Conservation (phyloP, 148 eudicot genomes). For the Cornus suecica region DNA sequence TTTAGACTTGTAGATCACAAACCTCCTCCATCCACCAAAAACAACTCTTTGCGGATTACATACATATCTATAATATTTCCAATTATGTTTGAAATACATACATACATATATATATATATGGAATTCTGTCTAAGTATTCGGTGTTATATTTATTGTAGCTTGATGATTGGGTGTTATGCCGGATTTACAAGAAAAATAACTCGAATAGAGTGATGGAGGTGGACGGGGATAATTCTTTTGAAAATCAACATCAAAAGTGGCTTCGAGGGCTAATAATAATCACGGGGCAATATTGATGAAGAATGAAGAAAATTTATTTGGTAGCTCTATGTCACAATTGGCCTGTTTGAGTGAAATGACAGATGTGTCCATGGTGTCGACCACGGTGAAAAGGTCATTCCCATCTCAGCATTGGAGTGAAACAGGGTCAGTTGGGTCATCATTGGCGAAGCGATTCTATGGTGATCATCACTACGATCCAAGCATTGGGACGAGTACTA, state of each 20-base stretch:
- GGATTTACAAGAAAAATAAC: slow-evolving; percentile 47
- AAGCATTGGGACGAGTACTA: not conserved
- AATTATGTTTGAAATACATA: no score
- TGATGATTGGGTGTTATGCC: slow-evolving; percentile 60
- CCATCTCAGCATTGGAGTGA: not conserved
- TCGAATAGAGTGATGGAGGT: slow-evolving; percentile 10
- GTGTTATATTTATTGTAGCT: no score
- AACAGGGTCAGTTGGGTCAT: not conserved
- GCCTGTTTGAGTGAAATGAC: not conserved
- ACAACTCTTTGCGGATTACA: slow-evolving; percentile 16
- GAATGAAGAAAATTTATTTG: slow-evolving; percentile 18
- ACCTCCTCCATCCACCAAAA: slow-evolving; percentile 13
- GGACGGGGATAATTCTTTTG: slow-evolving; percentile 9
- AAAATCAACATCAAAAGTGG: not conserved
- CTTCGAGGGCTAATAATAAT: slow-evolving; percentile 1
- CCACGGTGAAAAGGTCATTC: not conserved
- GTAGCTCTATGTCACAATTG: slow-evolving; percentile 14
- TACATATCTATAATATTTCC: not conserved
- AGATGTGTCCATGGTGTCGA: slow-evolving; percentile 3
- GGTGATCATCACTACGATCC: not conserved
- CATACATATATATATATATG: slow-evolving; percentile 7
- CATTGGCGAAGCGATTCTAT: slow-evolving; percentile 13
- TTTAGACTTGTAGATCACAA: slow-evolving; percentile 39
- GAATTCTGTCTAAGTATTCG: not conserved
- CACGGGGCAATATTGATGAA: slow-evolving; percentile 15